These are phyloP conservation scores for Rosa hybrid DNA, from an alignment of 331 rosid genomes.

Conservation along the genomic window DNA sequence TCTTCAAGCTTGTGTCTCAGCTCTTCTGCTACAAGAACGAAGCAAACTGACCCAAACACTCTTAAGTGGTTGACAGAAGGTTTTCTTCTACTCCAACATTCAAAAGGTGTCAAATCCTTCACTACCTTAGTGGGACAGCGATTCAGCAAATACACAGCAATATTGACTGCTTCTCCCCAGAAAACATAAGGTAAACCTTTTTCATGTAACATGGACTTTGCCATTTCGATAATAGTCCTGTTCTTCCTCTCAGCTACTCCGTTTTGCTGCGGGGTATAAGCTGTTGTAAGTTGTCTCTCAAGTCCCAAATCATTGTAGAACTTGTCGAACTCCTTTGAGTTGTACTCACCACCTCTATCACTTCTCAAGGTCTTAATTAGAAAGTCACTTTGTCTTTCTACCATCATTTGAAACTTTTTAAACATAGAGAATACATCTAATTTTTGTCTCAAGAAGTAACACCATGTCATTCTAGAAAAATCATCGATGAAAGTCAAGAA, in stretches of 20 bases:
- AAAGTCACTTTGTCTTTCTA: neutral
- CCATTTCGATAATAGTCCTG: neutral
- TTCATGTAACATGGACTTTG: conserved; percentile 3
- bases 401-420: neutral
- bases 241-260: neutral
- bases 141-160: neutral
- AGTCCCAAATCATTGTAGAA: neutral
- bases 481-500: neutral
- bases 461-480: neutral
- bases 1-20: neutral
- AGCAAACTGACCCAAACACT: neutral
- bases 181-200: neutral
- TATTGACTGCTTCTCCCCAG: neutral
- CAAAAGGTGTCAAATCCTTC: neutral
- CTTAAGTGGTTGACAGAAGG: neutral
- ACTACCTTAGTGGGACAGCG: neutral
- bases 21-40: neutral
- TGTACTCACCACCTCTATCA: neutral
- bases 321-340: neutral
- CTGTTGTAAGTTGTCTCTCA: neutral
- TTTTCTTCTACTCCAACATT: neutral
- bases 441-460: neutral
- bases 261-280: neutral
- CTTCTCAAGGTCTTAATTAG: neutral
- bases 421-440: neutral